Base-by-base conservation (phyloP, 139 green algal species). In the Closterium sp. region DNA sequence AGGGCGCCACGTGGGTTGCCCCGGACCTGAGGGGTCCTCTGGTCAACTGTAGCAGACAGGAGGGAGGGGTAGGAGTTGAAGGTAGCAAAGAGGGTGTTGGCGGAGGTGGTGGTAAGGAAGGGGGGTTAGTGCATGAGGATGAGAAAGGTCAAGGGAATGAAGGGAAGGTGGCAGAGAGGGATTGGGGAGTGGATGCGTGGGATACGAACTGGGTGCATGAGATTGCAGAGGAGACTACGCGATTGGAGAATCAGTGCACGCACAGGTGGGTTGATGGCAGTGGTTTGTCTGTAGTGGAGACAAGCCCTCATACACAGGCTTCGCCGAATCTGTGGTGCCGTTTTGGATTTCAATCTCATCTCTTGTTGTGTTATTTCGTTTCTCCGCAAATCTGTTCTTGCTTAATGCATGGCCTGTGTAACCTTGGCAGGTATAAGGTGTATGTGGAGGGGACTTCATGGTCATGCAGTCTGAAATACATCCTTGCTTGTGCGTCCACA, bases 391-490 rank as follows among this genome's bases (percentile, higher is more conserved):
- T 2, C 1, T 89, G 19, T 89, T 89, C 31, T 13, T 22, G 19
- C 62, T 79, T 79, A n/a, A n/a, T n/a, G n/a, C n/a, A n/a, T n/a
- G n/a, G n/a, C 27, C 27, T 30, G 85, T 50, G 38, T 50, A 87
- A 17, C n/a, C n/a, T n/a, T n/a, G 24, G 31, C 91, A 93, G 91
- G 86, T 93, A 93, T 5, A 91, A 91, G 42, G 31, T 93, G 4
- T 93, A 93, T 45, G 91, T 88, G 38, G 91, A 93, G 73, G 91
- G 91, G 29, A 88, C 10, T 22, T 31, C 91, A 34, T 93, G 91
- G 91, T 93, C 91, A 30, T 86, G 31, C 32, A 91, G 86, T 24
- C 87, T 93, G 24, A 93, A 93, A 45, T 93, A 93, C 84, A 85
- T 91, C 19, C 31, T 93, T 2, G 91, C 91, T 27, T 93, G 91